Conservation (phyloP, 139 green algal genomes). For the Tetradesmus lagerheimii region DNA sequence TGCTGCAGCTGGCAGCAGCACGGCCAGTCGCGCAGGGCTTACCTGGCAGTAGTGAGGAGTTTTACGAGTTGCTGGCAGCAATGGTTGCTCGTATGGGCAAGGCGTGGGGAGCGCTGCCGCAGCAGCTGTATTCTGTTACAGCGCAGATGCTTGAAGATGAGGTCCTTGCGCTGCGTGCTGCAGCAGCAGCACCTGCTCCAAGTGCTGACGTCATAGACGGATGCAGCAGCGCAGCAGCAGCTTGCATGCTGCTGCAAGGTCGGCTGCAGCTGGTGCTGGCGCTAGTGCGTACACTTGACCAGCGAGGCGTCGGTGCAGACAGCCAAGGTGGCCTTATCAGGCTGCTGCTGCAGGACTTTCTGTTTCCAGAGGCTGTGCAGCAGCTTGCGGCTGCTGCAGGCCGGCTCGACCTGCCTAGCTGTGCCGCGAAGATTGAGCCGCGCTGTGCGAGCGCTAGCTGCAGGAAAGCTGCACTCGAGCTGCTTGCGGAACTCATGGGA, state of each 20-base stretch:
- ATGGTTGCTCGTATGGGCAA: background rate
- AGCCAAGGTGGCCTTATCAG: constrained; percentile 56
- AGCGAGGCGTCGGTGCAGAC: constrained; percentile 47
- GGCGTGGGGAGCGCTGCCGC: background rate
- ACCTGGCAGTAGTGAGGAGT: constrained; percentile 39
- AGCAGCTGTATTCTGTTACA: constrained; percentile 31
- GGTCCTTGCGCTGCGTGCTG: constrained; percentile 39
- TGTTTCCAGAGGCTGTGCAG: constrained; percentile 63
- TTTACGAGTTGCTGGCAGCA: constrained; percentile 45
- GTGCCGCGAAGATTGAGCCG: constrained; percentile 1
- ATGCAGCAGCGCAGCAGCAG: constrained; percentile 28
- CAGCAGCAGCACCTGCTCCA: constrained; percentile 30
- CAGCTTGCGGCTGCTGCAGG: constrained; percentile 26
- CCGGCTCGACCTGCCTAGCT: constrained; percentile 14
- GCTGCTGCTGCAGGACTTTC: constrained; percentile 65
- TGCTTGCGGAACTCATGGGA: constrained; percentile 58
- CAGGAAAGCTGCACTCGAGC: constrained; percentile 56
- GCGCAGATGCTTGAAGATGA: constrained; percentile 56
- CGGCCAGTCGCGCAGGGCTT: constrained; percentile 17
- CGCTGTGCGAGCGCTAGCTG: background rate
- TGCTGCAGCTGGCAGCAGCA: constrained; percentile 44
- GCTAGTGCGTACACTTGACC: constrained; percentile 63
- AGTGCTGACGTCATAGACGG: background rate
- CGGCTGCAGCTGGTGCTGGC: constrained; percentile 59
- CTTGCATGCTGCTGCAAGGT: constrained; percentile 38